phyloP scores from a whole-genome alignment of 345 rosid species.

The Eucalyptus lansdowneana region DNA sequence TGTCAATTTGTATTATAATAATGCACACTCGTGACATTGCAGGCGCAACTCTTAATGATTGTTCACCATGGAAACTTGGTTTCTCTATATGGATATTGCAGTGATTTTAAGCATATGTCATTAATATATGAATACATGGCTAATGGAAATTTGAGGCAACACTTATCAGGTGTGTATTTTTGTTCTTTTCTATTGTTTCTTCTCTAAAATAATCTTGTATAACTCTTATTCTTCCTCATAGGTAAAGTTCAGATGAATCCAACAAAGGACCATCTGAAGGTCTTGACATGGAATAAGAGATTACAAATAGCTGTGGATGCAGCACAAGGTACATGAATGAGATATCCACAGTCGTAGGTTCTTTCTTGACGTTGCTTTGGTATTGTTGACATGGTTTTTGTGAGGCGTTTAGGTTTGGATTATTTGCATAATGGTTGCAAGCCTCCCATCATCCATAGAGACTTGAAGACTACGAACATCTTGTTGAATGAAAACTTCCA shows the following conservation, averaged over 20 bases:
- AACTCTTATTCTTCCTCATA: neutral
- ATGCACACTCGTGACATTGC: neutral
- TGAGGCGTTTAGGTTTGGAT: conserved; percentile 1
- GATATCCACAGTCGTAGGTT: neutral
- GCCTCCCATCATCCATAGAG: conserved; percentile 24
- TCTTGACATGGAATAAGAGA: neutral
- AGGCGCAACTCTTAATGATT: conserved; percentile 12
- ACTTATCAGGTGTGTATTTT: conserved; percentile 7
- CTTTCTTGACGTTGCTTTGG: neutral
- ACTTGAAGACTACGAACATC: conserved; percentile 14
- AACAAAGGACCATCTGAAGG: neutral
- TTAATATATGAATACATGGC: conserved; percentile 26
- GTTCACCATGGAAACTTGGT: conserved; percentile 18
- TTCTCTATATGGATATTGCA: conserved; percentile 12
- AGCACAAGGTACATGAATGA: conserved; percentile 10
- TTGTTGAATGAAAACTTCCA: conserved; percentile 2
- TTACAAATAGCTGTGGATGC: conserved; percentile 29
- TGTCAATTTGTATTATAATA: no score
- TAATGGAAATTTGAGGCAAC: conserved; percentile 8
- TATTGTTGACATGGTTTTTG: neutral
- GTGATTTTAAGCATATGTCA: neutral
- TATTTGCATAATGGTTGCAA: conserved; percentile 18
- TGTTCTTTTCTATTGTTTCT: neutral
- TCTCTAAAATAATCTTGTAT: neutral
- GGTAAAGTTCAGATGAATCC: no score